phyloP scores from a whole-genome alignment of 208 protist species.

The Trypanosoma avium region DNA sequence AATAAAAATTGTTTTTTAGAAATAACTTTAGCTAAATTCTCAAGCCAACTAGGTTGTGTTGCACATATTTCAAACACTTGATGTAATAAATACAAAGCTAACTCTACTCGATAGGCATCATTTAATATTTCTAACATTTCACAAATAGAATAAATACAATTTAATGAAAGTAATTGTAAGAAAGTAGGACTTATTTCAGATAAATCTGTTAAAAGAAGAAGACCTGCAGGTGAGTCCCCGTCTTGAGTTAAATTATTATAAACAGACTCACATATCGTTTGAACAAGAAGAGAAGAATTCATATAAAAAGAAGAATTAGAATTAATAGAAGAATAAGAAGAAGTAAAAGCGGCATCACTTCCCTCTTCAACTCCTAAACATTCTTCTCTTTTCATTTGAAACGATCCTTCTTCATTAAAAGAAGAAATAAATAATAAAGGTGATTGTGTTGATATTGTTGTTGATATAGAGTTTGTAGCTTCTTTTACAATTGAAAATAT shows the following conservation, averaged over 20 bases:
- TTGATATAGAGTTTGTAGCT: not conserved
- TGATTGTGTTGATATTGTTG: too few species aligned
- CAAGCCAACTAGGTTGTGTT: conserved; percentile 24
- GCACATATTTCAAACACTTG: conserved; percentile 28
- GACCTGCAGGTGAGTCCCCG: conserved; percentile 9
- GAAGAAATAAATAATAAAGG: too few species aligned
- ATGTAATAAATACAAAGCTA: conserved; percentile 34
- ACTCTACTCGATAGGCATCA: conserved; percentile 31
- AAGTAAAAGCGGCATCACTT: too few species aligned
- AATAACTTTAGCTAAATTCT: conserved; percentile 23
- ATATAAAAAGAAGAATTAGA: too few species aligned
- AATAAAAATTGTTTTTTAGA: too few species aligned
- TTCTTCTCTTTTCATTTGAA: too few species aligned
- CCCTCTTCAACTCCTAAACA: not conserved
- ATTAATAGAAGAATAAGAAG: too few species aligned
- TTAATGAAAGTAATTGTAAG: conserved; percentile 10
- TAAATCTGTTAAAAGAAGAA: conserved; percentile 28
- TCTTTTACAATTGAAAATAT: conserved; percentile 19
- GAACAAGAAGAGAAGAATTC: too few species aligned
- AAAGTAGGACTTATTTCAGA: conserved; percentile 22
- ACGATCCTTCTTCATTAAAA: too few species aligned
- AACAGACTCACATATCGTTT: conserved; percentile 13
- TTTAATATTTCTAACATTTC: not conserved
- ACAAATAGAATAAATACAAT: conserved; percentile 16
- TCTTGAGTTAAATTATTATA: not conserved